phyloP scores from a whole-genome alignment of 768 basidiomycete species.

The Rhodotorula paludigena region DNA sequence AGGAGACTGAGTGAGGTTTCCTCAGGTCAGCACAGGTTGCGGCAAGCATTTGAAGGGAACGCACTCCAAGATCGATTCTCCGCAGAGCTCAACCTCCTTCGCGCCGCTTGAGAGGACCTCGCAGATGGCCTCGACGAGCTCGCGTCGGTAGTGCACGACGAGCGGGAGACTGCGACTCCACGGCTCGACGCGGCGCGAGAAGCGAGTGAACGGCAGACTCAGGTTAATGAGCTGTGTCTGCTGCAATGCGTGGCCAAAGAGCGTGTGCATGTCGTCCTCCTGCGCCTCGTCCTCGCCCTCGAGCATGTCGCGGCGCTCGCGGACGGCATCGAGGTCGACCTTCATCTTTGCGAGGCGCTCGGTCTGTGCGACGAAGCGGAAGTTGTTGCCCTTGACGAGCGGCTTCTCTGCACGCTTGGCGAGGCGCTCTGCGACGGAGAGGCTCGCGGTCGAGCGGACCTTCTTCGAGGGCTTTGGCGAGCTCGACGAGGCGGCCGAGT shows the following conservation, averaged over 20 bases:
- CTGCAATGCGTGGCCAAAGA: constrained; percentile 67
- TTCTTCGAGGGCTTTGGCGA: constrained; percentile 14
- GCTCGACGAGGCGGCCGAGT: constrained; percentile 2
- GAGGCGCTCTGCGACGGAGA: constrained; percentile 33
- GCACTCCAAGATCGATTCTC: constrained; percentile 36
- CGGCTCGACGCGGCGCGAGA: constrained; percentile 59
- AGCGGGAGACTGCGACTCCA: constrained; percentile 72
- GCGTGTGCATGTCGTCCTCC: constrained; percentile 43
- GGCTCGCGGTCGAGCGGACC: constrained; percentile 28
- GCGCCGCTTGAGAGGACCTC: constrained; percentile 5
- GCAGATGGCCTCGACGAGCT: constrained; percentile 53
- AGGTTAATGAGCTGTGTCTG: constrained; percentile 78
- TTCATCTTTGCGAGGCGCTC: constrained; percentile 31
- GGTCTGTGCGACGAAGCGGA: constrained; percentile 29
- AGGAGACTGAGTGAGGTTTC: constrained; percentile 16
- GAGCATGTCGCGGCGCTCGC: constrained; percentile 33
- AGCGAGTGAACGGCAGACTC: constrained; percentile 65
- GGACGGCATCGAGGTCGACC: constrained; percentile 33
- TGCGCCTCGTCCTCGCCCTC: constrained; percentile 32
- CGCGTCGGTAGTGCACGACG: constrained; percentile 71
- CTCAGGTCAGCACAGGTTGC: neutral
- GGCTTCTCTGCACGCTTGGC: constrained; percentile 30
- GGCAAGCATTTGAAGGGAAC: neutral
- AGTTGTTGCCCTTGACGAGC: constrained; percentile 32
- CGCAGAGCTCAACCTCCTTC: constrained; percentile 31